phyloP scores from a whole-genome alignment of 2,329 filamentous ascomycete genomes.

The Cladosporium velox region DNA sequence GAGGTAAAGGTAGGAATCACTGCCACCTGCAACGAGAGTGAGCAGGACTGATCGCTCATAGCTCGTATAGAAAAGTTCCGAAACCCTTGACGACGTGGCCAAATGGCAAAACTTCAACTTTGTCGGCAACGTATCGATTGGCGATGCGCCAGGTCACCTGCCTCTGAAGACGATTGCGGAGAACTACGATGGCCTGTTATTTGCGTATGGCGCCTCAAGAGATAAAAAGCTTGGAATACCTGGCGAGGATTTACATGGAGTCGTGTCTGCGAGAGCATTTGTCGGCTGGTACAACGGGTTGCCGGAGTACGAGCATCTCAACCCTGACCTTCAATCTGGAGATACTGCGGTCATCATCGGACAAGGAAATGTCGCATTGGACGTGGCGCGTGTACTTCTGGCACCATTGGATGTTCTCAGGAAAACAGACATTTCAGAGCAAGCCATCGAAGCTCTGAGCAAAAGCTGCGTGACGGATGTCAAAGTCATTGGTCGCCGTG shows the following conservation, averaged over 20 bases:
- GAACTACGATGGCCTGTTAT: slow-evolving; percentile 89
- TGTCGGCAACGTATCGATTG: slow-evolving; percentile 83
- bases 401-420: slow-evolving; percentile 71
- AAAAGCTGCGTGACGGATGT: slow-evolving; percentile 76
- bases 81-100: slow-evolving; percentile 89
- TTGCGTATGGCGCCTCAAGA: slow-evolving; percentile 87
- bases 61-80: slow-evolving; percentile 77
- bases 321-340: slow-evolving; percentile 71
- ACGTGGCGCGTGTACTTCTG: slow-evolving; percentile 86
- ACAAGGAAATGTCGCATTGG: slow-evolving; percentile 93
- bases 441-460: slow-evolving; percentile 73
- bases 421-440: slow-evolving; percentile 85
- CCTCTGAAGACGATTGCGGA: slow-evolving; percentile 68
- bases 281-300: slow-evolving; percentile 99
- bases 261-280: slow-evolving; percentile 88
- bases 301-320: slow-evolving; percentile 72
- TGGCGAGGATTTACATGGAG: slow-evolving; percentile 74
- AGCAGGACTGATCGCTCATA: slow-evolving; percentile 28
- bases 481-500: slow-evolving; percentile 83
- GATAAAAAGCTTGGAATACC: slow-evolving; percentile 78
- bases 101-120: slow-evolving; percentile 82
- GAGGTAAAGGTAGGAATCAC: slow-evolving; percentile 80
- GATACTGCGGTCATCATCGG: slow-evolving; percentile 88
- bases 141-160: slow-evolving; percentile 55
- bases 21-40: slow-evolving; percentile 6